These are phyloP conservation scores for Epicoccum nigrum DNA, from an alignment of 2,329 filamentous ascomycete genomes.

Conservation along the genomic window DNA sequence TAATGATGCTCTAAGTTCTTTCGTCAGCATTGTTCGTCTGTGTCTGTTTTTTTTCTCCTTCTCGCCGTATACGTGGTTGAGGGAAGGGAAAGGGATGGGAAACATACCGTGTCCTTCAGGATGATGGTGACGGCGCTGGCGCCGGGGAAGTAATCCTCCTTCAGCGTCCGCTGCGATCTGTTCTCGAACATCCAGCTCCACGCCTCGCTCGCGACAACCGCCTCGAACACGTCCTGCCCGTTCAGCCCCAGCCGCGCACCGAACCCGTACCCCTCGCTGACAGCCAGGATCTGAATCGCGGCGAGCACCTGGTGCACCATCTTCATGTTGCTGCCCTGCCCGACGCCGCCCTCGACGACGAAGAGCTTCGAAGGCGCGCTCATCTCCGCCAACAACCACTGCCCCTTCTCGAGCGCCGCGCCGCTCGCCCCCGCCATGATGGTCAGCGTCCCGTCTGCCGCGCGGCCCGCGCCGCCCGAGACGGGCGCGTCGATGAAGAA, in stretches of 20 bases:
- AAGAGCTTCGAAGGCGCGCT: slow-evolving; percentile 66
- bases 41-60: too few species aligned
- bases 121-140: slow-evolving; percentile 55
- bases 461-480: slow-evolving; percentile 71
- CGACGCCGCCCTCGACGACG: slow-evolving; percentile 58
- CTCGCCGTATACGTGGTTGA: too few species aligned
- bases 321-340: slow-evolving; percentile 62
- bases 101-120: slow-evolving; percentile 53
- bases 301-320: slow-evolving; percentile 65
- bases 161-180: slow-evolving; percentile 60
- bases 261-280: slow-evolving; percentile 64
- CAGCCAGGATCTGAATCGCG: slow-evolving; percentile 62
- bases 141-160: slow-evolving; percentile 56
- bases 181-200: slow-evolving; percentile 64
- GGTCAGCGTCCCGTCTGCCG: slow-evolving; percentile 73
- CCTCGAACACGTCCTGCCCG: slow-evolving; percentile 56
- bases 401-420: slow-evolving; percentile 62
- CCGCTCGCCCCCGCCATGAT: slow-evolving; percentile 73
- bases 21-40: background rate
- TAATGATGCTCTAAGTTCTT: slow-evolving; percentile 64
- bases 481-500: slow-evolving; percentile 74
- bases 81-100: background rate
- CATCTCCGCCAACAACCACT: slow-evolving; percentile 67
- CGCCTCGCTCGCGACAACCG: slow-evolving; percentile 54
- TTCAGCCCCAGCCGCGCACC: slow-evolving; percentile 61